These are phyloP conservation scores for Jacaranda mimosifolia DNA, from an alignment of 257 asterid genomes.

Conservation along the genomic window DNA sequence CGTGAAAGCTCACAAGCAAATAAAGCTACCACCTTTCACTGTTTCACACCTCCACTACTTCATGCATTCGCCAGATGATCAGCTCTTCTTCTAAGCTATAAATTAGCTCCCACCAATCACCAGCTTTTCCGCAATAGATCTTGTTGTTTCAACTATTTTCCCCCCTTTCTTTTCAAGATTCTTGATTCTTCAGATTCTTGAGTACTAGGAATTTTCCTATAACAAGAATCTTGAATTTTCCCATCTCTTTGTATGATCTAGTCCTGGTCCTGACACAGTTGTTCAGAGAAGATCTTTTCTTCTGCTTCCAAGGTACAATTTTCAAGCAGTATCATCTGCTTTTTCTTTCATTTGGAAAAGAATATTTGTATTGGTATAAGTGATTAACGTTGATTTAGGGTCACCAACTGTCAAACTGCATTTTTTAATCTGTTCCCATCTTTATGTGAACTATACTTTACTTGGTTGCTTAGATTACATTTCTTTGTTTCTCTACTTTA, in stretches of 20 bases:
- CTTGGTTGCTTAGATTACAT: constrained; percentile 64
- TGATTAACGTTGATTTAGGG: constrained; percentile 45
- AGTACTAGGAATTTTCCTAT: constrained; percentile 10
- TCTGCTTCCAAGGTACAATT: constrained; percentile 43
- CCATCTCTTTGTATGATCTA: constrained; percentile 22
- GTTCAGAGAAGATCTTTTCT: constrained; percentile 33
- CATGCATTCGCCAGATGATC: constrained; percentile 33
- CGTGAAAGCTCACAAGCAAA: constrained; percentile 79
- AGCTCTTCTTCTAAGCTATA: not conserved
- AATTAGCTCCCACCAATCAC: constrained; percentile 37
- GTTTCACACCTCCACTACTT: constrained; percentile 28
- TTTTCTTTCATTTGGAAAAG: not conserved
- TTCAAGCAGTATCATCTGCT: constrained; percentile 8
- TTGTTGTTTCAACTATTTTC: not conserved
- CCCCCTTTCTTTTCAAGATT: constrained; percentile 25
- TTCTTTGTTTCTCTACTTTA: constrained; percentile 44
- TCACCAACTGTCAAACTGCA: constrained; percentile 36
- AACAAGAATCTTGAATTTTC: constrained; percentile 28
- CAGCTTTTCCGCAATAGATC: constrained; percentile 22
- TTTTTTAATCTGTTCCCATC: constrained; percentile 34
- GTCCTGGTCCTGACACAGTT: constrained; percentile 18
- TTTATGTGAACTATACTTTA: constrained; percentile 75
- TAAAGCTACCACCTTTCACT: constrained; percentile 48
- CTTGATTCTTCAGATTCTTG: constrained; percentile 25
- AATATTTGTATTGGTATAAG: not conserved